Conservation (phyloP, 2,329 filamentous ascomycete genomes). For the Microascus cirrosus region DNA sequence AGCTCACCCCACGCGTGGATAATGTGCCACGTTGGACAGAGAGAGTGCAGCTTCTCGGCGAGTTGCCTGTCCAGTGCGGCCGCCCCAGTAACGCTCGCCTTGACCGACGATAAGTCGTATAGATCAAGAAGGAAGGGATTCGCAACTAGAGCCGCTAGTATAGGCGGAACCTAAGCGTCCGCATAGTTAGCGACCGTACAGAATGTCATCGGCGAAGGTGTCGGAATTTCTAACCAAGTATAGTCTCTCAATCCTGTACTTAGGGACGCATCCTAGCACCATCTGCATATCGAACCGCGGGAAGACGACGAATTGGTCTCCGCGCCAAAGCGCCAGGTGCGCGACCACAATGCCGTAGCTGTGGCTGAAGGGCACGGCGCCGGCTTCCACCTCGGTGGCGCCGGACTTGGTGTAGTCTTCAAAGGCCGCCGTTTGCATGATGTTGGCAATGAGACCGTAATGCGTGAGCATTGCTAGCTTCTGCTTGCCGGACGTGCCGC, state of each 20-base stretch:
- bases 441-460: background rate
- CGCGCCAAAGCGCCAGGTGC: background rate
- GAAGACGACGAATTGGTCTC: background rate
- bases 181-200: no score
- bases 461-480: background rate
- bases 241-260: background rate
- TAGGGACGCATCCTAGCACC: background rate
- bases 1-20: background rate
- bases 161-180: background rate
- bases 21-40: slow-evolving; percentile 24
- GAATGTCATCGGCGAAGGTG: no score
- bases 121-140: slow-evolving; percentile 37
- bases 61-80: slow-evolving; percentile 68
- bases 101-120: slow-evolving; percentile 61
- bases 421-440: background rate
- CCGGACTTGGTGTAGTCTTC: background rate
- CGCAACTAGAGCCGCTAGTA: background rate
- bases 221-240: background rate
- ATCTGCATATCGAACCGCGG: background rate
- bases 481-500: background rate
- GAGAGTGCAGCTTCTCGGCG: slow-evolving; percentile 46
- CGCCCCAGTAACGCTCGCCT: slow-evolving; percentile 59
- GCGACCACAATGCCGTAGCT: background rate
- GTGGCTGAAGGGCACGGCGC: background rate
- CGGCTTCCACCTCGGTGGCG: background rate